Evolutionary conservation across 768 basidiomycete species (phyloP).

Genomic region (Rhizopogon salebrosus): DNA sequence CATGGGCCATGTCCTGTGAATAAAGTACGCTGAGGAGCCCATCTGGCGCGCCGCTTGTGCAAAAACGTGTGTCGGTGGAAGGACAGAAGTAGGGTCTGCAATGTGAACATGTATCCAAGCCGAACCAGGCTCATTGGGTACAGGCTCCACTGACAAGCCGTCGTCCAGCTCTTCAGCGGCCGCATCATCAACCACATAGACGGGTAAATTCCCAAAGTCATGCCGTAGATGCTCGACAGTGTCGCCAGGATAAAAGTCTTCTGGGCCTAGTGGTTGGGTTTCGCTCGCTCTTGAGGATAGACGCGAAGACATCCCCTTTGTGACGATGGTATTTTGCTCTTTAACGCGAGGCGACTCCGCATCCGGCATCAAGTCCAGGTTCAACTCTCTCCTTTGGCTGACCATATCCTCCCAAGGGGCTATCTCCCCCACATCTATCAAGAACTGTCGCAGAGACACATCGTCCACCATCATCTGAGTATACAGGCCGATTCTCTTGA

Average conservation of each 20-base stretch:
- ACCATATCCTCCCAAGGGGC: conserved; percentile 77
- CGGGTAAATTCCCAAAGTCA: conserved; percentile 77
- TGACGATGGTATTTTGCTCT: conserved; percentile 26
- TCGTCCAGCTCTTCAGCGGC: conserved; percentile 88
- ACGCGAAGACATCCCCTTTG: conserved; percentile 12
- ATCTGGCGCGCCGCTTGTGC: conserved; percentile 51
- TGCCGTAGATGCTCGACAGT: conserved; percentile 67
- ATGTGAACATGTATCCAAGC: conserved; percentile 89
- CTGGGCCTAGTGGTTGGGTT: conserved; percentile 43
- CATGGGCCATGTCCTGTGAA: conserved; percentile 62
- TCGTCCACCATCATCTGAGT: conserved; percentile 17
- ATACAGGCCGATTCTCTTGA: conserved; percentile 49
- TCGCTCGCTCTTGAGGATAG: conserved; percentile 3
- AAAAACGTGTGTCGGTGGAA: conserved; percentile 66
- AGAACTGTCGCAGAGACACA: conserved; percentile 37
- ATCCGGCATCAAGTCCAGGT: conserved; percentile 16
- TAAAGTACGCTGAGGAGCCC: conserved; percentile 56
- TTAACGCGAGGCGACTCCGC: conserved; percentile 26
- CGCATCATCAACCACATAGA: conserved; percentile 84
- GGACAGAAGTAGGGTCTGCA: conserved; percentile 81
- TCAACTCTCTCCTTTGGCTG: conserved; percentile 33
- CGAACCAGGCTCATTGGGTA: conserved; percentile 50
- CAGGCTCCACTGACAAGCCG: conserved; percentile 78
- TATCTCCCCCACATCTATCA: conserved; percentile 69
- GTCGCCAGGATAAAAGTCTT: conserved; percentile 63